Conservation (phyloP, 371 early-diverging fungal genomes). For the Rhizopus stolonifer region DNA sequence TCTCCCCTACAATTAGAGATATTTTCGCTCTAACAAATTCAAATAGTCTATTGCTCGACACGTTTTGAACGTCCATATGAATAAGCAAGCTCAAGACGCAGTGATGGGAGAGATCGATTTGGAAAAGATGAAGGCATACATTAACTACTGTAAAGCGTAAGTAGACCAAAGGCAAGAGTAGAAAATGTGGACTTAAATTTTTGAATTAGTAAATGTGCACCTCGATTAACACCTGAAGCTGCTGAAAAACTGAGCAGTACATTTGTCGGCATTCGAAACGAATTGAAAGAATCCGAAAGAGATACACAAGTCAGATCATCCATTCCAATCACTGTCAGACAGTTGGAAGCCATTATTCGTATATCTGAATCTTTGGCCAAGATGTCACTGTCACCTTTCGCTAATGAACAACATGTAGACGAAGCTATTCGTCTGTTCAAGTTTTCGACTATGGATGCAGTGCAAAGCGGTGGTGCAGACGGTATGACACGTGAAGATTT, state of each 20-base stretch:
- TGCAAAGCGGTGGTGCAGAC: conserved; percentile 78
- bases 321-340: conserved; percentile 99
- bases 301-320: conserved; percentile 75
- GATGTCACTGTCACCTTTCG: conserved; percentile 90
- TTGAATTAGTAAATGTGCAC: conserved; percentile 85
- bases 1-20: too few species aligned
- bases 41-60: conserved; percentile 86
- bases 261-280: conserved; percentile 92
- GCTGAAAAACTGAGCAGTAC: conserved; percentile 91
- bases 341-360: conserved; percentile 99
- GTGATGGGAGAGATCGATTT: conserved; percentile 82
- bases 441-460: conserved; percentile 97
- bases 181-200: neutral
- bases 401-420: conserved; percentile 92
- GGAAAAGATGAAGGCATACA: conserved; percentile 91
- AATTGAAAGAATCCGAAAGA: conserved; percentile 81
- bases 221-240: conserved; percentile 85
- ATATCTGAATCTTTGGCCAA: conserved; percentile 99
- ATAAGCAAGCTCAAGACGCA: conserved; percentile 62
- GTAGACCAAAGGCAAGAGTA: conserved; percentile 15
- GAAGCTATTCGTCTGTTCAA: conserved; percentile 99
- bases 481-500: conserved; percentile 76
- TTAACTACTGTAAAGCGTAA: conserved; percentile 91
- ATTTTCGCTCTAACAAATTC: too few species aligned
- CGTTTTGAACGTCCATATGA: conserved; percentile 91